These are phyloP conservation scores for Oropetium thomaeum DNA, from an alignment of 176 grass and related monocot species.

Conservation along the genomic window DNA sequence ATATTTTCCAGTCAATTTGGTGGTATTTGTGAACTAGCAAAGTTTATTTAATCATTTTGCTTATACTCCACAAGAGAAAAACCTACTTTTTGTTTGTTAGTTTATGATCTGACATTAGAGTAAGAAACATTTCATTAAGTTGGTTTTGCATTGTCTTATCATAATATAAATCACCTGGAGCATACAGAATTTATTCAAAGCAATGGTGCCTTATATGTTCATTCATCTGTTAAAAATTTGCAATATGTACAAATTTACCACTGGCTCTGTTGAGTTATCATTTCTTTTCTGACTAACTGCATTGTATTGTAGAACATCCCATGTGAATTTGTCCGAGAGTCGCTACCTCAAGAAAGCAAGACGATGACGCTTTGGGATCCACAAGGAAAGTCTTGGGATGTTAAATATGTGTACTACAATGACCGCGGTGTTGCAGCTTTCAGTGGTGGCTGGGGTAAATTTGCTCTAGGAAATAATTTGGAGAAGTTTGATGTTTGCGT, in stretches of 20 bases:
- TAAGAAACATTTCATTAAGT: neutral
- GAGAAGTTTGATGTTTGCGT: conserved; percentile 74
- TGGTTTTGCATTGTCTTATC: neutral
- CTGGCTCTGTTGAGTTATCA: neutral
- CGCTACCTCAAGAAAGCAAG: conserved; percentile 45
- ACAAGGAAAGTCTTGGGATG: conserved; percentile 56
- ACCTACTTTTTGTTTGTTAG: neutral
- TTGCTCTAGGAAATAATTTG: conserved; percentile 67
- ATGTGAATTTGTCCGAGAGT: conserved; percentile 43
- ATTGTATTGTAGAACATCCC: conserved; percentile 57
- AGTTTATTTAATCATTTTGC: neutral
- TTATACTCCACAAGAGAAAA: neutral
- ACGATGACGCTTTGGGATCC: conserved; percentile 79
- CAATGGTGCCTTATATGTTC: neutral
- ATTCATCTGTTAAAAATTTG: neutral
- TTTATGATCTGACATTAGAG: neutral
- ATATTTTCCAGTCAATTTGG: neutral
- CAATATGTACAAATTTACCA: neutral
- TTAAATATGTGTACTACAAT: conserved; percentile 56
- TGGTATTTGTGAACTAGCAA: neutral
- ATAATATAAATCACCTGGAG: neutral
- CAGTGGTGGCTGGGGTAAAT: conserved; percentile 79
- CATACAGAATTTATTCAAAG: neutral
- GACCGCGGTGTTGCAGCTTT: conserved; percentile 37
- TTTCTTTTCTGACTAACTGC: conserved; percentile 4